Base-by-base conservation (phyloP, 257 asterid species). In the Solanum gracilifrons region DNA sequence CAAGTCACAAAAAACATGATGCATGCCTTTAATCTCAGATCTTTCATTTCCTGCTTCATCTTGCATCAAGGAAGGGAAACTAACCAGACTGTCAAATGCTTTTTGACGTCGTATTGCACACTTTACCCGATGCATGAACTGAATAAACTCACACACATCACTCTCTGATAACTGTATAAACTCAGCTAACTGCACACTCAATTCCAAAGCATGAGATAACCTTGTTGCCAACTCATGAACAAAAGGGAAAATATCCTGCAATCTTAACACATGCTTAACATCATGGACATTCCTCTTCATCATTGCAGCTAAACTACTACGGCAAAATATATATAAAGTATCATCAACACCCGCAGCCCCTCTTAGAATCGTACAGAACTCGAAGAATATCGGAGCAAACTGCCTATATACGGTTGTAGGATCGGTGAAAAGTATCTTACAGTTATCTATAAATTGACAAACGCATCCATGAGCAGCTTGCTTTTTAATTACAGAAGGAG, bases 201-300 rank as follows among this genome's bases (percentile, higher is more conserved):
- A 89, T 62, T 55, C 87, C 89, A 96, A 87, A 85, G 84, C 88
- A 21, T 15, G 75, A 2, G 92, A 88, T 76, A 96, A 76, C 89
- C 89, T 94, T 33, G 18, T 80, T 21, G 96, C 96, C 86, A 95
- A 84, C 79, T 96, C 98, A 20, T 83, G 80, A 75, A 94, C 92
- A 87, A 94, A 95, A 3, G 93, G 93, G 35, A 92, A 90, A 84
- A 93, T 68, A 68, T 96, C 98, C 6, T n/a, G 89, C 87, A 95
- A 60, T 72, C 90, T 86, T 62, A 94, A 62, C 55, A 87, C 68
- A 35, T 55, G 79, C 60, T 77, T 90, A 79, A 84, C 89, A 16
- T 73, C 60, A 64, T 27, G 2, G n/a, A 9, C 79, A 35, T 35
- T 9, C 48, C 7, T 68, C 88, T 13, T 3, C 11, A 21, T 36